These are phyloP conservation scores for Lupinus albus DNA, from an alignment of 306 rosid species.

Conservation along the genomic window DNA sequence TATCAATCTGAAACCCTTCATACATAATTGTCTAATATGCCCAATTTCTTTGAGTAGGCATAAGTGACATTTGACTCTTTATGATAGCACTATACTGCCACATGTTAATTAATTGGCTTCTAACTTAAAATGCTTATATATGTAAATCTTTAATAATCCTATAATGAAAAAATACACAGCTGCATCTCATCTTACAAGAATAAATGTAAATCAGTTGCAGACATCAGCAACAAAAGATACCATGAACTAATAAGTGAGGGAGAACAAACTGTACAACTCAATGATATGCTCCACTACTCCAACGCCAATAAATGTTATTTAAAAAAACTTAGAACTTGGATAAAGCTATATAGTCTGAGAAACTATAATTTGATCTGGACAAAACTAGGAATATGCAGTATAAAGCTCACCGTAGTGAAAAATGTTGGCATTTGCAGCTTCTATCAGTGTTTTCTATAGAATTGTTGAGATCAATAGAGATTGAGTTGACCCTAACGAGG, in stretches of 20 bases:
- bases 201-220: background rate
- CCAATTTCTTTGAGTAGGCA: background rate
- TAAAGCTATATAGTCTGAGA: background rate
- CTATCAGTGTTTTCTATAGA: conserved; percentile 43
- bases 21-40: background rate
- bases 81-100: background rate
- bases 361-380: conserved; percentile 4
- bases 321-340: background rate
- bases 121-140: conserved; percentile 2
- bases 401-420: conserved; percentile 71
- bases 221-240: background rate
- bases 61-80: background rate
- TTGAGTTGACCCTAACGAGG: conserved; percentile 48
- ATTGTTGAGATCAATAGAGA: conserved; percentile 56
- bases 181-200: background rate
- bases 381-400: background rate
- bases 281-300: background rate
- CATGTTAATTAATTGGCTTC: conserved; percentile 9
- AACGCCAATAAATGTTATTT: background rate
- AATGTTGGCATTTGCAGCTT: conserved; percentile 62
- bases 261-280: background rate
- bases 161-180: background rate
- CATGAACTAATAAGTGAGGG: background rate
- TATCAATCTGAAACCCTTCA: background rate
- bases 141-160: background rate